Evolutionary conservation across 768 basidiomycete genomes (phyloP).

Genomic region (Kwoniella dendrophila): DNA sequence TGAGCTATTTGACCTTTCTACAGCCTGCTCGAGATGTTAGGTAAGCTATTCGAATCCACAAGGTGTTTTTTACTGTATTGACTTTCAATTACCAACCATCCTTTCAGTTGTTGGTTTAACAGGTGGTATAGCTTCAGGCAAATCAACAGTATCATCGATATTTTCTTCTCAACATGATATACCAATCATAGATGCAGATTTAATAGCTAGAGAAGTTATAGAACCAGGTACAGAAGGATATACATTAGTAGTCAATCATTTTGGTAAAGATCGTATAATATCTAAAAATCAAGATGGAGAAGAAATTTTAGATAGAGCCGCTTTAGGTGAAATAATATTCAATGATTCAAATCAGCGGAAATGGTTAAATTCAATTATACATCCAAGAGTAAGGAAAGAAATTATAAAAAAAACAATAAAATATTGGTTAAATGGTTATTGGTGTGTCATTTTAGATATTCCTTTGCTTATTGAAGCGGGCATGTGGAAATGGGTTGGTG

Average conservation of each 20-base stretch:
- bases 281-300: conserved; percentile 59
- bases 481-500: conserved; percentile 78
- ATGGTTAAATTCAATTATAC: conserved; percentile 79
- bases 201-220: conserved; percentile 82
- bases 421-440: conserved; percentile 76
- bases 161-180: conserved; percentile 65
- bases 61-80: neutral
- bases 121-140: conserved; percentile 92
- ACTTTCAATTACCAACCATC: neutral
- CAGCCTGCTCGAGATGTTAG: conserved; percentile 3
- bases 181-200: conserved; percentile 90
- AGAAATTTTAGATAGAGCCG: conserved; percentile 69
- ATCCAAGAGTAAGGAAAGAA: conserved; percentile 82
- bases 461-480: conserved; percentile 89
- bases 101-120: conserved; percentile 86
- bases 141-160: conserved; percentile 83
- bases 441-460: conserved; percentile 81
- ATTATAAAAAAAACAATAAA: conserved; percentile 71
- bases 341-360: conserved; percentile 70
- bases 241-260: conserved; percentile 66
- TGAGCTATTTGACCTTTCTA: neutral
- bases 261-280: conserved; percentile 69
- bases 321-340: conserved; percentile 83
- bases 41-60: neutral
- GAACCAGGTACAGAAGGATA: conserved; percentile 78